A percentile compares a stretch with the other conserved stretches of the same genome.
These are phyloP conservation scores for Tulasnella sp. DNA, from an alignment of 768 basidiomycete genomes.

Conservation along the genomic window DNA sequence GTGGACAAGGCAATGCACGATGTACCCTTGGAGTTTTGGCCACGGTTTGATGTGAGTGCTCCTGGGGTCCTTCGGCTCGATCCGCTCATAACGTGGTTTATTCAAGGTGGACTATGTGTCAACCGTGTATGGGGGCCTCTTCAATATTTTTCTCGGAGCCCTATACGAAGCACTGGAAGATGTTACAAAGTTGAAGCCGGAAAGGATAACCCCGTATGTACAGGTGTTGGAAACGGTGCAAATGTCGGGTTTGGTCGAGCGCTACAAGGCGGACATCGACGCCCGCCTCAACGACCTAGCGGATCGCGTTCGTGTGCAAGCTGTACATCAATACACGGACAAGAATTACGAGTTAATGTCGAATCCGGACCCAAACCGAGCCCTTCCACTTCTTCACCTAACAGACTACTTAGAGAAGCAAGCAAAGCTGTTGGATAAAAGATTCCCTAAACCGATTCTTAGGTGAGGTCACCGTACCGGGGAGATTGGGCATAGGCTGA, in stretches of 20 bases:
- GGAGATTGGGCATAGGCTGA: not conserved
- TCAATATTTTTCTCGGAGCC: constrained; percentile 83
- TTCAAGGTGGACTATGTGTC: constrained; percentile 68
- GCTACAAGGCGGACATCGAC: constrained; percentile 71
- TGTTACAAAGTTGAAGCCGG: constrained; percentile 70
- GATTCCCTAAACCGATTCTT: constrained; percentile 80
- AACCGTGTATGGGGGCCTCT: constrained; percentile 69
- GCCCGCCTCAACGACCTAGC: constrained; percentile 70
- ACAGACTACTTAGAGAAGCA: constrained; percentile 88
- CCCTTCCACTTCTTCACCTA: constrained; percentile 78
- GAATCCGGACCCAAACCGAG: constrained; percentile 70
- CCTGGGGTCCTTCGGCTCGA: not conserved
- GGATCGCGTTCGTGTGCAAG: constrained; percentile 62
- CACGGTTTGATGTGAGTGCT: constrained; percentile 73
- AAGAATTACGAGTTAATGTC: constrained; percentile 67
- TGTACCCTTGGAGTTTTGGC: constrained; percentile 74
- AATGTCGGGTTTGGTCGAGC: constrained; percentile 69
- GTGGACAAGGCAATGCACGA: constrained; percentile 73
- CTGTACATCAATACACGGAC: constrained; percentile 62
- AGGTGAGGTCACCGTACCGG: constrained; percentile 54
- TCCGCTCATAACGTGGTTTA: not conserved
- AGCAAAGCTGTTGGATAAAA: constrained; percentile 80
- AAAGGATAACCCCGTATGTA: constrained; percentile 68
- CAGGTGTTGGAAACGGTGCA: constrained; percentile 69
- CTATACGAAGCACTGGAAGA: constrained; percentile 84